Conservation (phyloP, 129 eudicot species). For the Sambucus nigra region DNA sequence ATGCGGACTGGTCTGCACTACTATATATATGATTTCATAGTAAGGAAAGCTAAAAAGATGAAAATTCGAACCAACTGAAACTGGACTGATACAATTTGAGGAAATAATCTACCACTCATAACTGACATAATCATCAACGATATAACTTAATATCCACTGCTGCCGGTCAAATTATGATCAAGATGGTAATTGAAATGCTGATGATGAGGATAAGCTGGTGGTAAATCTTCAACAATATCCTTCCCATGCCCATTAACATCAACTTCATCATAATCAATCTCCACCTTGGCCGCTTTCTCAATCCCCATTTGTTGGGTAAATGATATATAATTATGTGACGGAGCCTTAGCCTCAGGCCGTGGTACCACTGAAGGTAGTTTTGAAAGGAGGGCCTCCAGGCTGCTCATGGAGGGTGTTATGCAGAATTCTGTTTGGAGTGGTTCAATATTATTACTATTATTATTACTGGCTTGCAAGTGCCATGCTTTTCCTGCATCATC, state of each 20-base stretch:
- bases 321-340: conserved; percentile 18
- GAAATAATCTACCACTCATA: not conserved
- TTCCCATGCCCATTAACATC: too few species aligned
- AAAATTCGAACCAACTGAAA: too few species aligned
- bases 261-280: conserved; percentile 5
- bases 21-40: too few species aligned
- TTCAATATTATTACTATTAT: conserved; percentile 11
- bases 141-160: conserved; percentile 31
- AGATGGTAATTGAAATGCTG: conserved; percentile 37
- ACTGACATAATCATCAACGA: not conserved
- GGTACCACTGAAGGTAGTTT: conserved; percentile 90
- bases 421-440: conserved; percentile 22
- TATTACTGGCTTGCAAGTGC: conserved; percentile 43
- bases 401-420: conserved; percentile 95
- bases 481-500: conserved; percentile 44
- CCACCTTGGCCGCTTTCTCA: conserved; percentile 61
- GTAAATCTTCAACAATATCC: conserved; percentile 41
- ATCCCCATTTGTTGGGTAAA: conserved; percentile 37
- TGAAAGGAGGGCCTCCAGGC: conserved; percentile 91
- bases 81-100: too few species aligned
- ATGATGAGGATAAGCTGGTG: conserved; percentile 33
- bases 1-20: too few species aligned
- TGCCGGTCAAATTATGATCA: conserved; percentile 55
- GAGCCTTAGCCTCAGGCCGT: conserved; percentile 27
- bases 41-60: not conserved